Percentiles rank a stretch among this genome's conserved stretches.
Evolutionary conservation across 2,329 filamentous ascomycete species (phyloP).

Genomic region (Fusarium fujikuroi): DNA sequence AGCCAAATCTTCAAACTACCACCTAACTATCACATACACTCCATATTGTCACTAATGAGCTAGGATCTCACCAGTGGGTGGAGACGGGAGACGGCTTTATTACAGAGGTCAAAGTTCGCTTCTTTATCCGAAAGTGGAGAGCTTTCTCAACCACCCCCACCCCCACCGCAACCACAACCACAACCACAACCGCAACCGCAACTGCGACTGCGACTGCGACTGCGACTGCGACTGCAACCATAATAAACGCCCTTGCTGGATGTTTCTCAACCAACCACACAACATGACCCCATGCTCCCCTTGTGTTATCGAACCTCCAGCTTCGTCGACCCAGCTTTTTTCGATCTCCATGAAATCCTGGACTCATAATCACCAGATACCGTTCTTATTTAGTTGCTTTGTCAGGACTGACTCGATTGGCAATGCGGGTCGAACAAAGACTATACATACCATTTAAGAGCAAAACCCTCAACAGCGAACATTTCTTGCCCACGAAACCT

Average conservation of each 20-base stretch:
- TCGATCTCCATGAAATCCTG: slow-evolving; percentile 9
- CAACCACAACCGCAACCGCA: not conserved
- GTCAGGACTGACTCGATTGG: not conserved
- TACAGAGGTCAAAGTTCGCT: not conserved
- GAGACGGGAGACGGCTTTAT: slow-evolving; percentile 1
- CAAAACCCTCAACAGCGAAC: not conserved
- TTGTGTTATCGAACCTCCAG: slow-evolving; percentile 8
- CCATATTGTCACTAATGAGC: slow-evolving; percentile 1
- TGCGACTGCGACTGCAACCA: not conserved
- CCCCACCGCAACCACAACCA: not conserved
- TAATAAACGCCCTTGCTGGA: slow-evolving; percentile 1
- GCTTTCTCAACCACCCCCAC: not conserved
- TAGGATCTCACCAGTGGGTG: slow-evolving; percentile 21
- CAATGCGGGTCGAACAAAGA: not conserved
- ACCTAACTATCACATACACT: not conserved
- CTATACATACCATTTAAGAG: not conserved
- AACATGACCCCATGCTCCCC: slow-evolving; percentile 5
- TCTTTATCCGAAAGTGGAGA: slow-evolving; percentile 12
- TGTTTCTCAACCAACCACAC: slow-evolving; percentile 2
- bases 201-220: too few relatives aligned
- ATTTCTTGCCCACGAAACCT: not conserved
- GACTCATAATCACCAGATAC: slow-evolving; percentile 1
- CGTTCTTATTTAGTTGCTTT: not conserved
- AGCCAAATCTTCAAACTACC: slow-evolving; percentile 17
- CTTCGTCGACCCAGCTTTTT: slow-evolving; percentile 1